Conservation (phyloP, 371 early-diverging fungal species). For the Mortierella sp. region DNA sequence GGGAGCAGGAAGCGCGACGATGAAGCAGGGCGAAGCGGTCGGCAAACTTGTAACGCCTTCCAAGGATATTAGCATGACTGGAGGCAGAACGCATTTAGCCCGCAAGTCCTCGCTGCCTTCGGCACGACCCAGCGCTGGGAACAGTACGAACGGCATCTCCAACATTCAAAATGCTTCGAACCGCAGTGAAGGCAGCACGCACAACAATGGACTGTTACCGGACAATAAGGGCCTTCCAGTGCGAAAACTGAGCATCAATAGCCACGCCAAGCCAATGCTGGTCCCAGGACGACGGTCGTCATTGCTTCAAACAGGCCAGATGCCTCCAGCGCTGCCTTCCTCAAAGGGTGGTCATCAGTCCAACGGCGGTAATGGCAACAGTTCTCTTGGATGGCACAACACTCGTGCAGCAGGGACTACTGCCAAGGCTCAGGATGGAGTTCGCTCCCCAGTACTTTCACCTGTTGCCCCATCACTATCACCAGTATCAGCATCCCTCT, state of each 20-base stretch:
- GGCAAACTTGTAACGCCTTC: not conserved
- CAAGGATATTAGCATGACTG: not conserved
- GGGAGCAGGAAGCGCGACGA: not conserved
- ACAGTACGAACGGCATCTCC: not conserved
- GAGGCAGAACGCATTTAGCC: not conserved
- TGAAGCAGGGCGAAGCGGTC: not conserved
- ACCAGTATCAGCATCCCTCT: not conserved
- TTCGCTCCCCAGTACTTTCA: not conserved
- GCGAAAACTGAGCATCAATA: slow-evolving; percentile 18
- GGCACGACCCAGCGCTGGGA: not conserved
- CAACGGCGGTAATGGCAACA: slow-evolving; percentile 1
- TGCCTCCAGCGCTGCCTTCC: slow-evolving; percentile 10
- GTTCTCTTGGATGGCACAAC: slow-evolving; percentile 1
- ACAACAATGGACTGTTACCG: too few relatives aligned
- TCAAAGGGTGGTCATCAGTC: not conserved
- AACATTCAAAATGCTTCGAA: not conserved
- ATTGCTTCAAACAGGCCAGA: slow-evolving; percentile 27
- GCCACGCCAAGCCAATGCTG: slow-evolving; percentile 24
- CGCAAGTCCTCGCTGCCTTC: slow-evolving; percentile 14
- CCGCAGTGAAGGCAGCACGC: not conserved
- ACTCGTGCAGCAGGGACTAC: not conserved
- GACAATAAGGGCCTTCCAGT: not conserved
- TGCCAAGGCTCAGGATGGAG: not conserved
- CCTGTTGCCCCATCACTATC: not conserved
- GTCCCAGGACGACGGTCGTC: slow-evolving; percentile 47